Conservation (phyloP, 176 grass and related monocot species). For the Bonia amplexicaulis region DNA sequence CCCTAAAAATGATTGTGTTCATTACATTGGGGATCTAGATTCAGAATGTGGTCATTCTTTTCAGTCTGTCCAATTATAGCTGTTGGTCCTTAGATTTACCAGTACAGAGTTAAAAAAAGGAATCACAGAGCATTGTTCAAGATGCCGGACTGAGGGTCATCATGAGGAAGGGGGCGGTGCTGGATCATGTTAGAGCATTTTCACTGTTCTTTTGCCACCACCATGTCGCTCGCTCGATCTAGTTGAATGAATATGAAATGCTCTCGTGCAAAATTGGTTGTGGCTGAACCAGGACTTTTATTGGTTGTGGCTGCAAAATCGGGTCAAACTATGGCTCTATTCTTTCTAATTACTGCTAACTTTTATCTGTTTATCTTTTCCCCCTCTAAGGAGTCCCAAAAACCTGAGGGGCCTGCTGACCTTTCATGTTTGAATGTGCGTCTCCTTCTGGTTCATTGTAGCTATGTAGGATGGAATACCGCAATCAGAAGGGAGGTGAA, state of each 20-base stretch:
- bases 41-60: neutral
- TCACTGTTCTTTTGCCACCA: neutral
- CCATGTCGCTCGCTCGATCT: neutral
- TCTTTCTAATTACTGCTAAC: neutral
- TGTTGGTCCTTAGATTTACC: neutral
- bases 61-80: neutral
- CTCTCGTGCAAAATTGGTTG: neutral
- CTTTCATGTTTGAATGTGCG: neutral
- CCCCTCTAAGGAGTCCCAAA: neutral
- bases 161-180: neutral
- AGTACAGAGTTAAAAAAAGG: neutral
- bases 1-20: neutral
- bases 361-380: neutral
- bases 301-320: neutral
- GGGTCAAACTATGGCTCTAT: neutral
- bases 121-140: neutral
- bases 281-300: neutral
- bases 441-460: neutral
- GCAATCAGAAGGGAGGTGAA: too few species aligned
- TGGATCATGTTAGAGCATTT: neutral
- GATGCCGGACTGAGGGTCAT: neutral
- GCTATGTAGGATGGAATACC: neutral
- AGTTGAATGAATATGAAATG: neutral
- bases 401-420: neutral
- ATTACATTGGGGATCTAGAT: neutral